Percentiles rank a stretch among this genome's conserved stretches.
These are phyloP conservation scores for Heliosperma pusillum DNA, from an alignment of 148 eudicot species.

Conservation along the genomic window DNA sequence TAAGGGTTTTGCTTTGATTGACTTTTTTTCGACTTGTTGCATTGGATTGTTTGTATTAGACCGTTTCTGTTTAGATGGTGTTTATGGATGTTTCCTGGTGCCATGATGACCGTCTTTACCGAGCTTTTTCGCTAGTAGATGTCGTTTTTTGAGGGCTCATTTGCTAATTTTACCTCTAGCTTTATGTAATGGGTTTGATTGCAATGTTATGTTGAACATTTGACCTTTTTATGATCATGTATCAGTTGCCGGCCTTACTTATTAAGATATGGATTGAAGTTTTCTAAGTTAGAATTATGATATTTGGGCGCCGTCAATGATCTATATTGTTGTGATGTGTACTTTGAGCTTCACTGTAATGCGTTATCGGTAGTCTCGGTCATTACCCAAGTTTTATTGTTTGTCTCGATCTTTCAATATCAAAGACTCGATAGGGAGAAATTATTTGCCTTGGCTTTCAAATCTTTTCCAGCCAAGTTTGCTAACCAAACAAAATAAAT, in stretches of 20 bases:
- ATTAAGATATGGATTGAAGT: not conserved
- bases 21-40: not conserved
- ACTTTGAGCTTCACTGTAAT: not conserved
- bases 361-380: not conserved
- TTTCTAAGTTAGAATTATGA: not conserved
- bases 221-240: not conserved
- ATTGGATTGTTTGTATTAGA: not conserved
- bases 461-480: too few species aligned
- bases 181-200: not conserved
- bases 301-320: not conserved
- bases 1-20: slow-evolving; percentile 4
- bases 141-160: too few species aligned
- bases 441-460: too few species aligned
- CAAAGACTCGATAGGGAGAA: not conserved
- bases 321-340: not conserved
- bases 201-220: not conserved
- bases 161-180: too few species aligned
- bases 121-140: not conserved
- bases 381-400: not conserved
- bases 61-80: not conserved
- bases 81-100: slow-evolving; percentile 5
- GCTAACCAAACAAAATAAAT: too few species aligned
- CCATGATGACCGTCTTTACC: not conserved
- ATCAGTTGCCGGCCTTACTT: not conserved
- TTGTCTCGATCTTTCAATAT: not conserved